These are phyloP conservation scores for Pseudohalonectria lignicola DNA, from an alignment of 2,329 filamentous ascomycete genomes.

Conservation along the genomic window DNA sequence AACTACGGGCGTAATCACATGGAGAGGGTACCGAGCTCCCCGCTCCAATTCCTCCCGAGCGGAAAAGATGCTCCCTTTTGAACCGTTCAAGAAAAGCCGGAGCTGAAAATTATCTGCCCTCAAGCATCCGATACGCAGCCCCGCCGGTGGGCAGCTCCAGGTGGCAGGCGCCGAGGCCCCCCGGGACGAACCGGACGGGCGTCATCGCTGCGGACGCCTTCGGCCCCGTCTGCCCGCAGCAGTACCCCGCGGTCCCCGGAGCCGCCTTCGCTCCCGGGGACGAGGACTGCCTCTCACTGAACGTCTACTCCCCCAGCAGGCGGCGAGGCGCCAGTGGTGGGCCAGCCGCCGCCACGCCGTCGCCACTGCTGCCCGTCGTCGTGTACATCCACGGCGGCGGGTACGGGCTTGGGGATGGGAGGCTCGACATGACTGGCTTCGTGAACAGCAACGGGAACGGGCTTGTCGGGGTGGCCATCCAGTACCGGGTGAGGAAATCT, in stretches of 20 bases:
- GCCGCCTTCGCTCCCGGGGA: conserved; percentile 7
- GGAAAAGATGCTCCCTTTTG: no score
- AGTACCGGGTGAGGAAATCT: conserved; percentile 14
- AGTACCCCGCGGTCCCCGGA: background rate
- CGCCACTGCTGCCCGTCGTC: conserved; percentile 31
- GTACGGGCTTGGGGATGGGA: conserved; percentile 13
- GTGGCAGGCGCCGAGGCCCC: conserved; percentile 7
- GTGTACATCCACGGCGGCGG: conserved; percentile 33
- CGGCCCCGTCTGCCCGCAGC: background rate
- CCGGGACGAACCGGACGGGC: background rate
- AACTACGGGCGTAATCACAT: conserved; percentile 4
- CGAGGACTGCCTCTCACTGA: conserved; percentile 30
- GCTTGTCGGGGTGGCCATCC: conserved; percentile 15
- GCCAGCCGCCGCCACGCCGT: background rate
- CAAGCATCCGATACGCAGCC: conserved; percentile 8
- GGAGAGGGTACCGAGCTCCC: conserved; percentile 8
- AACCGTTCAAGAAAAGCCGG: no score
- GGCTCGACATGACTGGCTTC: conserved; percentile 10
- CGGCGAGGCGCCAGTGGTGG: conserved; percentile 5
- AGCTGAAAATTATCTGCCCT: no score
- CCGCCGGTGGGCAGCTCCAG: conserved; percentile 5
- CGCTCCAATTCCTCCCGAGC: no score
- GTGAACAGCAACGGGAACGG: conserved; percentile 13
- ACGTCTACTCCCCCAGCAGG: conserved; percentile 27
- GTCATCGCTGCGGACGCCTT: conserved; percentile 1